Conservation (phyloP, 129 eudicot genomes). For the Artemisia argyi region DNA sequence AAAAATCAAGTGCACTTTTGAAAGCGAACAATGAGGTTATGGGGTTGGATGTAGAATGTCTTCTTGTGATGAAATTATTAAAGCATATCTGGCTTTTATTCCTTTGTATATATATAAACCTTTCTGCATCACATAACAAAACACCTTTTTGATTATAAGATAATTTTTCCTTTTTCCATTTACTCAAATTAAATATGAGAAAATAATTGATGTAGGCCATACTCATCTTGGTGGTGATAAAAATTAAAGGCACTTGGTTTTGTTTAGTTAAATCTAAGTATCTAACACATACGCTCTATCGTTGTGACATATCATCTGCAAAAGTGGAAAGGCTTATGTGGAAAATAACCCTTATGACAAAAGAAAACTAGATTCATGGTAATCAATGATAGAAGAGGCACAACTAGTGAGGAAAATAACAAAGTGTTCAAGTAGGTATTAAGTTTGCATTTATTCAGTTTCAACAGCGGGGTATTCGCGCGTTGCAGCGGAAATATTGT, state of each 20-base stretch:
- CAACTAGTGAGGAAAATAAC: too few species aligned
- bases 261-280: neutral
- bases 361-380: too few species aligned
- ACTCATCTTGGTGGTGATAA: neutral
- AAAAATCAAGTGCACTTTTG: conserved; percentile 35
- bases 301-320: neutral
- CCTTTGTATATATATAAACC: conserved; percentile 20
- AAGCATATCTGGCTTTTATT: conserved; percentile 37
- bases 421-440: too few species aligned
- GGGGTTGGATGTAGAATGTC: conserved; percentile 31
- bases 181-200: neutral
- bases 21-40: conserved; percentile 23
- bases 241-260: neutral
- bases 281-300: neutral
- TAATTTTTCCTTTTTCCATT: neutral
- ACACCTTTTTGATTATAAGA: neutral
- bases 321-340: too few species aligned
- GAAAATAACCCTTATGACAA: too few species aligned
- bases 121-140: conserved; percentile 27
- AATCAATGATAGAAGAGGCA: too few species aligned
- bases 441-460: too few species aligned
- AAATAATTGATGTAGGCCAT: neutral
- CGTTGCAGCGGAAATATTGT: too few species aligned
- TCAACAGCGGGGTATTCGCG: too few species aligned
- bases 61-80: conserved; percentile 33